Evolutionary conservation across 495 filamentous ascomycete genomes (phyloP).

Genomic region (Neurospora terricola): DNA sequence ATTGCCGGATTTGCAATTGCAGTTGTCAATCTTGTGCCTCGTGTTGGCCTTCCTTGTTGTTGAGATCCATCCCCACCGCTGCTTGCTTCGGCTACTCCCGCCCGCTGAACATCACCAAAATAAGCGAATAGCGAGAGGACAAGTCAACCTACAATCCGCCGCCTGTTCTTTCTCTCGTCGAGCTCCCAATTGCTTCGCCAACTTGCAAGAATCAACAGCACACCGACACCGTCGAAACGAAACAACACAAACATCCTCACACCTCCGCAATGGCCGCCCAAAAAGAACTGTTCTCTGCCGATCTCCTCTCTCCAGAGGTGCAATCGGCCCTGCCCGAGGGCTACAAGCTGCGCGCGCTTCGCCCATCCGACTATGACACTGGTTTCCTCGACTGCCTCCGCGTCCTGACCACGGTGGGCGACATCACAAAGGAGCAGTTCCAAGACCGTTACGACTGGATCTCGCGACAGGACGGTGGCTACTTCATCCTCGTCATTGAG

Average conservation of each 20-base stretch:
- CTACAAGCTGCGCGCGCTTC: constrained; percentile 76
- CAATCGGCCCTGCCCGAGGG: constrained; percentile 60
- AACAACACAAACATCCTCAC: neutral
- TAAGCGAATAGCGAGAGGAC: neutral
- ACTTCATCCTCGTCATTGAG: constrained; percentile 76
- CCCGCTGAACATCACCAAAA: neutral
- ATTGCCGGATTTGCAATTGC: neutral
- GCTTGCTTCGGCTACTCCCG: neutral
- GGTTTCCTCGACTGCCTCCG: constrained; percentile 86
- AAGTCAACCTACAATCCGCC: neutral
- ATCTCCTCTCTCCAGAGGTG: constrained; percentile 70
- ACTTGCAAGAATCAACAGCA: neutral
- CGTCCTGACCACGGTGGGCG: constrained; percentile 87
- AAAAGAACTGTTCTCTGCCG: constrained; percentile 59
- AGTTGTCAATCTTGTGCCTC: neutral
- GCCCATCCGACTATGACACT: constrained; percentile 62
- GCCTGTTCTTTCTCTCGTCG: neutral
- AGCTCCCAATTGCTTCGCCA: neutral
- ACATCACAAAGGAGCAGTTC: constrained; percentile 68
- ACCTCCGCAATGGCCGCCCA: constrained; percentile 30
- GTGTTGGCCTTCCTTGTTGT: neutral
- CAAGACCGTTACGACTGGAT: constrained; percentile 79
- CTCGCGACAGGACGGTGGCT: constrained; percentile 62
- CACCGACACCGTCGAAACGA: neutral
- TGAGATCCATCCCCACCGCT: neutral